Evolutionary conservation across 2,329 filamentous ascomycete species (phyloP).

Genomic region (Teratosphaeria destructans): DNA sequence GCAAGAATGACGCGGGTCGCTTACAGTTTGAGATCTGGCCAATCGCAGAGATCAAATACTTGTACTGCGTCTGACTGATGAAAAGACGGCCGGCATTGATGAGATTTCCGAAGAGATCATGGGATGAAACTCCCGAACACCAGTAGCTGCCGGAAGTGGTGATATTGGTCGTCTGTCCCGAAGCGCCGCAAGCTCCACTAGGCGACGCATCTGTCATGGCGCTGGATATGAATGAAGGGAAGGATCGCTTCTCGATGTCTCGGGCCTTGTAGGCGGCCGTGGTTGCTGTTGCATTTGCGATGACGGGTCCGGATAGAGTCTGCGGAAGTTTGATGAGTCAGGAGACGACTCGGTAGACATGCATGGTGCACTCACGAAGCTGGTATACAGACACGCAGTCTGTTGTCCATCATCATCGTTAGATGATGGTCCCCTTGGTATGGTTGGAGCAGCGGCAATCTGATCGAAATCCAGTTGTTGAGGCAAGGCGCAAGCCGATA

Average conservation of each 20-base stretch:
- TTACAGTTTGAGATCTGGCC: neutral
- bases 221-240: neutral
- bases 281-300: constrained; percentile 6
- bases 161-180: neutral
- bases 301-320: constrained; percentile 6
- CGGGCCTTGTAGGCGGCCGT: constrained; percentile 5
- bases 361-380: constrained; percentile 1
- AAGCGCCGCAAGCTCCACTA: neutral
- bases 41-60: neutral
- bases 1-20: neutral
- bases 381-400: constrained; percentile 11
- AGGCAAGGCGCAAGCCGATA: neutral
- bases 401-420: constrained; percentile 6
- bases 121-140: constrained; percentile 1
- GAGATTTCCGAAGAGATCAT: constrained; percentile 5
- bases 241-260: constrained; percentile 1
- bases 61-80: constrained; percentile 6
- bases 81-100: constrained; percentile 3
- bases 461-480: constrained; percentile 8
- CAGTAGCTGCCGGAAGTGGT: neutral
- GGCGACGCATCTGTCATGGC: neutral
- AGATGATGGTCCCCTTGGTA: constrained; percentile 10
- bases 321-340: neutral
- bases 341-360: neutral
- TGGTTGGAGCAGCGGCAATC: constrained; percentile 11